These are phyloP conservation scores for Parafenestella ontariensis DNA, from an alignment of 2,329 filamentous ascomycete genomes.

Conservation along the genomic window DNA sequence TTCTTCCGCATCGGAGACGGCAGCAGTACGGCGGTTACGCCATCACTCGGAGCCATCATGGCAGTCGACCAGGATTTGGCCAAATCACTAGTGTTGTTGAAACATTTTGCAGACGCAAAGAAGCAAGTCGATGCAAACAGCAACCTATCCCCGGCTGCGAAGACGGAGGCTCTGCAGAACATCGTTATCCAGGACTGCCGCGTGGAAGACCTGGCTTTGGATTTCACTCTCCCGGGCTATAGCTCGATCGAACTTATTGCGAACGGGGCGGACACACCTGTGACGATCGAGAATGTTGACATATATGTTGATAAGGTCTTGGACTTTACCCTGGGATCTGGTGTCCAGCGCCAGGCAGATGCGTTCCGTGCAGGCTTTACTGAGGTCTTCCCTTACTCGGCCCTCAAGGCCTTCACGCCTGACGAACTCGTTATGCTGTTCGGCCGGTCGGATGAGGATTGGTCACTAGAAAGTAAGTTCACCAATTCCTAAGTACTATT, in stretches of 20 bases:
- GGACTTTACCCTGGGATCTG: constrained; percentile 87
- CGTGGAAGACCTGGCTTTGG: constrained; percentile 87
- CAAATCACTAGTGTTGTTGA: constrained; percentile 83
- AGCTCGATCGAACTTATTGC: constrained; percentile 79
- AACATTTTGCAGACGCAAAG: constrained; percentile 85
- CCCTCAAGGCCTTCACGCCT: constrained; percentile 90
- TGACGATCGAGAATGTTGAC: constrained; percentile 92
- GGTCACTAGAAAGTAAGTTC: constrained; percentile 91
- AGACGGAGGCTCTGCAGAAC: constrained; percentile 70
- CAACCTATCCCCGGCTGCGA: constrained; percentile 70
- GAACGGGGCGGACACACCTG: constrained; percentile 74
- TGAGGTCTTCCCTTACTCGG: constrained; percentile 93
- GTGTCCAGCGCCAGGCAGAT: constrained; percentile 87
- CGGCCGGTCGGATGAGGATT: constrained; percentile 91
- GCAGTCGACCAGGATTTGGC: constrained; percentile 87
- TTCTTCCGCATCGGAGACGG: constrained; percentile 91
- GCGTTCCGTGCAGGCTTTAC: constrained; percentile 92
- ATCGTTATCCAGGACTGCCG: constrained; percentile 77
- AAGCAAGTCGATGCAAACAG: constrained; percentile 79
- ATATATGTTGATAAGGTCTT: constrained; percentile 87
- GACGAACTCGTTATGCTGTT: constrained; percentile 95
- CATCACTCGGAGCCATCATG: constrained; percentile 88
- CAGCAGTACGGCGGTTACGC: constrained; percentile 69
- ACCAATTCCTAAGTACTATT: background rate
- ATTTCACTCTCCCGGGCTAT: constrained; percentile 95